Evolutionary conservation across 208 protist species (phyloP).

Genomic region (Lotmaria passim): DNA sequence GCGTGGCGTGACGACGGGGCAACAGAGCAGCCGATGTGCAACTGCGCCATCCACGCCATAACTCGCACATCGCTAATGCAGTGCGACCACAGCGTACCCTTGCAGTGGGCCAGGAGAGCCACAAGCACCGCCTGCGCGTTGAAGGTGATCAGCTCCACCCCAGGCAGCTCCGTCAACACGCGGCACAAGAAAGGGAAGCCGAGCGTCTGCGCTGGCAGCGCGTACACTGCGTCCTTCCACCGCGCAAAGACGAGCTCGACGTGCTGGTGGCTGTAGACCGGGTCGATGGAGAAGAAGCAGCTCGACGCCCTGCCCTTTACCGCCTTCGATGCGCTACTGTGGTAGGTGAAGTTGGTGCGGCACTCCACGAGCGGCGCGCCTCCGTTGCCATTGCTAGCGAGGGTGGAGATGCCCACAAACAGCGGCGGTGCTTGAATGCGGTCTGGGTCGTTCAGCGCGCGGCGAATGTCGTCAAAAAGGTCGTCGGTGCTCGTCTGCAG

Average conservation of each 20-base stretch:
- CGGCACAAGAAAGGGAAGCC: conserved; percentile 65
- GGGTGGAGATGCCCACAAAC: conserved; percentile 64
- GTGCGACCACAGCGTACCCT: conserved; percentile 58
- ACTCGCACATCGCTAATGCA: conserved; percentile 85
- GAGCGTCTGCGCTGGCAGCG: conserved; percentile 43
- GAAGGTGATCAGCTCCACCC: conserved; percentile 91
- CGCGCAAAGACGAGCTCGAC: conserved; percentile 60
- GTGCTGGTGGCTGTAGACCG: conserved; percentile 41
- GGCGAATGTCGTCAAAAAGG: conserved; percentile 59
- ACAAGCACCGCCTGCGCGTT: conserved; percentile 78
- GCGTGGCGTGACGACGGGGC: not conserved
- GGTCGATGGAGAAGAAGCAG: conserved; percentile 34
- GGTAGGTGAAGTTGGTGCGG: conserved; percentile 37
- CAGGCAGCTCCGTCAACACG: conserved; percentile 66
- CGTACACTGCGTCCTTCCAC: conserved; percentile 80
- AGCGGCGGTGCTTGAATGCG: conserved; percentile 85
- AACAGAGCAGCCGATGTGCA: conserved; percentile 21
- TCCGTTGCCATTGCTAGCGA: not conserved
- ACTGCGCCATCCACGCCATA: conserved; percentile 84
- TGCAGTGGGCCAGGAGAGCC: conserved; percentile 53
- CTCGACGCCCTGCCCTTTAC: conserved; percentile 28
- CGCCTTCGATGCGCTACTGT: conserved; percentile 23
- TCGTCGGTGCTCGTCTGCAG: conserved; percentile 32
- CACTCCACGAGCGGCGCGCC: conserved; percentile 16
- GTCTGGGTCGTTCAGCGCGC: conserved; percentile 70